Percentiles rank a stretch among this genome's conserved stretches.
Conservation (phyloP, 2,329 filamentous ascomycete genomes). For the Chaetomium strumarium region DNA sequence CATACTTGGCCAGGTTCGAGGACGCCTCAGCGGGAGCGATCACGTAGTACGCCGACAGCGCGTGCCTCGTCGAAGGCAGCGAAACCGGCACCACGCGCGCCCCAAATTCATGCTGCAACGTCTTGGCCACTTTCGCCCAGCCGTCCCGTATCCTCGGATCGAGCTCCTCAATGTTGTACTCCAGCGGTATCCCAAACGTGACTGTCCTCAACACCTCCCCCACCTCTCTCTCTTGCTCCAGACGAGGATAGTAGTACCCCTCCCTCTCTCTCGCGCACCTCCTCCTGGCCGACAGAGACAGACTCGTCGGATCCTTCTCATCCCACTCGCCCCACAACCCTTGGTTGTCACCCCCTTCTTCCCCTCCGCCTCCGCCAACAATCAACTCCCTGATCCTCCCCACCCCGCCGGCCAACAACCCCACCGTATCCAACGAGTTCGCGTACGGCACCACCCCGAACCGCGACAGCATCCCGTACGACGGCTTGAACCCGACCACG, state of each 20-base stretch:
- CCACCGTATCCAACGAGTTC: slow-evolving; percentile 88
- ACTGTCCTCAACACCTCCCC: slow-evolving; percentile 28
- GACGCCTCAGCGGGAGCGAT: slow-evolving; percentile 92
- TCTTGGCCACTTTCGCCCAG: slow-evolving; percentile 59
- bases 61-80: slow-evolving; percentile 75
- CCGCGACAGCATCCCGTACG: slow-evolving; percentile 79
- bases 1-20: slow-evolving; percentile 94
- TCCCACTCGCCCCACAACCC: slow-evolving; percentile 53
- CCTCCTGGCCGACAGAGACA: slow-evolving; percentile 50
- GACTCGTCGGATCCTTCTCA: slow-evolving; percentile 66
- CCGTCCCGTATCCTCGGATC: slow-evolving; percentile 60
- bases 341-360: slow-evolving; percentile 22
- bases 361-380: slow-evolving; percentile 33
- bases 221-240: background rate
- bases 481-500: slow-evolving; percentile 81
- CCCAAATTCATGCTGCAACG: slow-evolving; percentile 54
- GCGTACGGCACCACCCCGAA: slow-evolving; percentile 88
- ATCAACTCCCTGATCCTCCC: slow-evolving; percentile 46
- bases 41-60: slow-evolving; percentile 90
- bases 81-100: slow-evolving; percentile 70
- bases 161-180: slow-evolving; percentile 87
- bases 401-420: slow-evolving; percentile 58
- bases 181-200: slow-evolving; percentile 55
- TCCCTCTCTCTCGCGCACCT: slow-evolving; percentile 35
- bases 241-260: slow-evolving; percentile 25